Conservation (phyloP, 805 yeast genomes). For the Saccharomycopsis sp. region DNA sequence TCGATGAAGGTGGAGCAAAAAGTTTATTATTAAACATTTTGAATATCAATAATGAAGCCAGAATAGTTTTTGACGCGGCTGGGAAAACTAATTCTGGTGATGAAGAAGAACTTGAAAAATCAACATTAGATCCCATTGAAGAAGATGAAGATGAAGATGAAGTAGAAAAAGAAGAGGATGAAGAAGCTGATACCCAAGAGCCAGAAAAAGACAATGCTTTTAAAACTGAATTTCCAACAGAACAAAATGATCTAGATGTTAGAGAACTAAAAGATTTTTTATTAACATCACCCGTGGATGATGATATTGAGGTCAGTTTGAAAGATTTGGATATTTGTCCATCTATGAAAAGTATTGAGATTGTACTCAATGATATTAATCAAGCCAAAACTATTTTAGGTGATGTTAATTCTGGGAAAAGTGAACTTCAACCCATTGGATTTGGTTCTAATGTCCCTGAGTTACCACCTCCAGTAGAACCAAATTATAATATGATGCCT, state of each 20-base stretch:
- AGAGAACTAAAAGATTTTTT: constrained; percentile 5
- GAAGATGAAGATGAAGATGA: constrained; percentile 17
- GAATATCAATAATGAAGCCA: constrained; percentile 24
- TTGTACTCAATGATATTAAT: constrained; percentile 44
- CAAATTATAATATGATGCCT: constrained; percentile 17
- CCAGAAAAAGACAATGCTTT: constrained; percentile 14
- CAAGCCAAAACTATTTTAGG: constrained; percentile 39
- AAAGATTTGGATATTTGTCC: constrained; percentile 48
- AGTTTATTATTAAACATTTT: constrained; percentile 55
- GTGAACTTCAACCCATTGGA: constrained; percentile 5
- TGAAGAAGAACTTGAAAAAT: not conserved
- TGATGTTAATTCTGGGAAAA: constrained; percentile 27
- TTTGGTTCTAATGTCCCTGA: no score
- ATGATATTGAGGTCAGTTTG: constrained; percentile 8
- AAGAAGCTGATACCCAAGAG: constrained; percentile 16
- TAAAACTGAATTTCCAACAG: constrained; percentile 2
- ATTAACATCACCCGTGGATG: constrained; percentile 21
- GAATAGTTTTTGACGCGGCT: constrained; percentile 52
- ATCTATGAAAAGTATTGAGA: constrained; percentile 50
- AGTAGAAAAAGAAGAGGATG: constrained; percentile 19
- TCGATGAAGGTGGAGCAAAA: constrained; percentile 78
- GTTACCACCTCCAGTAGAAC: not conserved
- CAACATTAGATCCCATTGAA: not conserved
- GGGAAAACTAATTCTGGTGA: constrained; percentile 13
- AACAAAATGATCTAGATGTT: constrained; percentile 8